Base-by-base conservation (phyloP, 805 yeast species). In the Kodamaea neixiangensis region DNA sequence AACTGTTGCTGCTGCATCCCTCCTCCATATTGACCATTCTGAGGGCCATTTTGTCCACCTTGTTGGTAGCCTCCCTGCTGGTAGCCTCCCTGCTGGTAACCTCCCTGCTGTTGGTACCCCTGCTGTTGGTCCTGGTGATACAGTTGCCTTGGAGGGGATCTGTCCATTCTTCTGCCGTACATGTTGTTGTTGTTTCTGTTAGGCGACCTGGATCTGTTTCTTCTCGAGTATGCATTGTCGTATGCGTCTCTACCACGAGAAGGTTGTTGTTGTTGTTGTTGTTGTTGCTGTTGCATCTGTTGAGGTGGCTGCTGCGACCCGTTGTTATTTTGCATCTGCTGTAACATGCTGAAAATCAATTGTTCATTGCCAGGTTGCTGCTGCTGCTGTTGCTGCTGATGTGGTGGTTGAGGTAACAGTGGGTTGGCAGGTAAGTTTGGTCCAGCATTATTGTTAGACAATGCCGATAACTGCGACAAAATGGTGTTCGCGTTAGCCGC, bases 201-300 rank as follows among this genome's bases (percentile, higher is more conserved):
- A n/a, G 84, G 84, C 14, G 85, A 80, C 59, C 83, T 69, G 2
- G 82, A 79, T 62, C 86, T 75, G 54, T 71, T 73, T 65, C 82
- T 74, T 67, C 83, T 73, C 6, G 76, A 71, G 50, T 76, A 75
- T 13, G 66, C 67, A 14, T 66, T 63, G 34, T 61, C 66, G 14
- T 48, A 46, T 22, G 59, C 62, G 38, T 63, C 68, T 31, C 67
- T 60, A 50, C 76, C 71, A 52, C 72, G 67, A 39, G 50, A 22
- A 18, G 52, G 45, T 33, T 45, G 55, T n/a, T 34, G 51, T 33
- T 29, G 47, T 7, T 44, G 21, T 31, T 29, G 47, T 15, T 33
- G 41, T 19, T 21, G 48, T 18, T 46, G 44, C 25, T 18, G 13
- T 22, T 45, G 48, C 14, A n/a, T n/a, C n/a, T 18, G 38, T 14